Evolutionary conservation across 345 rosid species (phyloP).

Genomic region (Populus nigra): DNA sequence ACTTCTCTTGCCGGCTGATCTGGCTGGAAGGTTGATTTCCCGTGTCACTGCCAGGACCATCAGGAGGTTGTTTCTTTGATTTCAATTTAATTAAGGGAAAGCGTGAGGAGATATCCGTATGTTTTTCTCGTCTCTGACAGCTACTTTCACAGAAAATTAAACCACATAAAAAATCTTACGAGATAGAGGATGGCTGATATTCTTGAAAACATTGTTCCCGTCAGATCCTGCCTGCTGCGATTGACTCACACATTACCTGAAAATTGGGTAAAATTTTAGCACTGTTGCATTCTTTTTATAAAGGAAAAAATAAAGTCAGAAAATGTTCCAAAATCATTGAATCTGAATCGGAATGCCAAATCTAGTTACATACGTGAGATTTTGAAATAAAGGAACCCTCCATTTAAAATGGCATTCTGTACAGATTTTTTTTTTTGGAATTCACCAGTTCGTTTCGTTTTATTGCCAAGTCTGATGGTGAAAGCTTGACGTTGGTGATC

Average conservation of each 20-base stretch:
- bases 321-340: too few species aligned
- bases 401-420: neutral
- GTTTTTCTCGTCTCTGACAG: neutral
- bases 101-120: neutral
- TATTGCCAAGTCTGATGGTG: too few species aligned
- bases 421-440: neutral
- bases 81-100: neutral
- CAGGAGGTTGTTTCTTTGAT: constrained; percentile 61
- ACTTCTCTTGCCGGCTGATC: constrained; percentile 70
- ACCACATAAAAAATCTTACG: too few species aligned
- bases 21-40: constrained; percentile 66
- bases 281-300: neutral
- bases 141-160: neutral
- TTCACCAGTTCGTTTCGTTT: too few species aligned
- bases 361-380: neutral
- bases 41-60: constrained; percentile 76
- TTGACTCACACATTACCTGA: neutral
- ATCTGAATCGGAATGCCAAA: too few species aligned
- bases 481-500: too few species aligned
- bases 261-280: neutral
- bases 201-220: too few species aligned
- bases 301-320: neutral
- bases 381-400: neutral
- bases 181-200: neutral
- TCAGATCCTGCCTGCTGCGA: neutral